Evolutionary conservation across 1,284 basidiomycete genomes (phyloP).

Genomic region (Ustilago shanxiensis): DNA sequence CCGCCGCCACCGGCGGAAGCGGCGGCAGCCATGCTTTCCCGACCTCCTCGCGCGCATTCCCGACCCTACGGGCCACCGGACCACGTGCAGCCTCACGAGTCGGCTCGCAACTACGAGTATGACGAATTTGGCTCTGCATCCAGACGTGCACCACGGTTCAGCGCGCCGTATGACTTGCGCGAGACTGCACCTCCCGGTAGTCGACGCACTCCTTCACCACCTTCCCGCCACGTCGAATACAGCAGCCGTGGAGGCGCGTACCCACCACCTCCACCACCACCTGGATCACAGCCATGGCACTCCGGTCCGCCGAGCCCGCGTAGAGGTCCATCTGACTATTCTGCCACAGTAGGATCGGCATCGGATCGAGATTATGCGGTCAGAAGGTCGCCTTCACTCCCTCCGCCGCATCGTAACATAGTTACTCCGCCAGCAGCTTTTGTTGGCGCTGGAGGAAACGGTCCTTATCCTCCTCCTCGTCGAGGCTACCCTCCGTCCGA

Average conservation of each 20-base stretch:
- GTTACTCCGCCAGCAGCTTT: conserved; percentile 22
- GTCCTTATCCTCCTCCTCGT: conserved; percentile 4
- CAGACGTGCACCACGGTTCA: conserved; percentile 13
- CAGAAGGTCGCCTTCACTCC: conserved; percentile 8
- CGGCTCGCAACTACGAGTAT: conserved; percentile 12
- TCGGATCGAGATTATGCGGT: conserved; percentile 11
- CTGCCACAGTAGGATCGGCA: background rate
- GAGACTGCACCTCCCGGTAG: background rate
- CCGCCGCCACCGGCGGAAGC: conserved; percentile 2
- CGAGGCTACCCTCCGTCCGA: conserved; percentile 8
- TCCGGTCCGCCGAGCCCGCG: conserved; percentile 26
- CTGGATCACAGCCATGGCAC: conserved; percentile 17
- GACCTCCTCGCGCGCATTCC: conserved; percentile 13
- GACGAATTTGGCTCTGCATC: conserved; percentile 16
- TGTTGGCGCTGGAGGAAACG: conserved; percentile 5
- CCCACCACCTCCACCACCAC: conserved; percentile 6
- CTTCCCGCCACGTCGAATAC: conserved; percentile 12
- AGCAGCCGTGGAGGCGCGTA: background rate
- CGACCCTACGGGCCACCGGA: conserved; percentile 19
- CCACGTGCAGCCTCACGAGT: background rate
- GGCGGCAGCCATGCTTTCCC: conserved; percentile 10
- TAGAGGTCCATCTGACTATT: conserved; percentile 11
- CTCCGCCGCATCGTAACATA: conserved; percentile 3
- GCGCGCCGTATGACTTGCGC: conserved; percentile 21
- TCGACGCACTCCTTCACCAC: conserved; percentile 13